These are phyloP conservation scores for Quambalaria eucalypti DNA, from an alignment of 1,284 basidiomycete species.

Conservation along the genomic window DNA sequence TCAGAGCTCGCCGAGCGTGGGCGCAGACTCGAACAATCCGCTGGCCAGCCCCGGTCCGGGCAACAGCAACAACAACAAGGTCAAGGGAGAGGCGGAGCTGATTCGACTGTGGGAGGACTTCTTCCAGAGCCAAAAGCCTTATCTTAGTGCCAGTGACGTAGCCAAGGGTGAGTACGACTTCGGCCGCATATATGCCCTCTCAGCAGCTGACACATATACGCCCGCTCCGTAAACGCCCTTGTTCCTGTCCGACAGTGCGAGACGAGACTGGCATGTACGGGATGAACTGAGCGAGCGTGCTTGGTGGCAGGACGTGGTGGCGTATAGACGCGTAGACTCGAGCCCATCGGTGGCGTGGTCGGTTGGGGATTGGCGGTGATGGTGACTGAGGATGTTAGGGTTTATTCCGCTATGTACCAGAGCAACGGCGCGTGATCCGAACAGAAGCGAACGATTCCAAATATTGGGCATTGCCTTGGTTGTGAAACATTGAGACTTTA, in stretches of 20 bases:
- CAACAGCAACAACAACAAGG: conserved; percentile 16
- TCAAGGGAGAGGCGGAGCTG: conserved; percentile 36
- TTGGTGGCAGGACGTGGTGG: too few relatives aligned
- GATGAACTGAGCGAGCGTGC: too few relatives aligned
- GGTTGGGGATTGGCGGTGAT: too few relatives aligned
- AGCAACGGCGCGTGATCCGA: too few relatives aligned
- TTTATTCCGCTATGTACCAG: too few relatives aligned
- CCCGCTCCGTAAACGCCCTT: not conserved
- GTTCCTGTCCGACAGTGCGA: not conserved
- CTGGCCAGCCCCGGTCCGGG: conserved; percentile 10
- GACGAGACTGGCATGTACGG: not conserved
- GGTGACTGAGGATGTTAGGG: too few relatives aligned
- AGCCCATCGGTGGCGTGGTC: too few relatives aligned
- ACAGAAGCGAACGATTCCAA: too few relatives aligned
- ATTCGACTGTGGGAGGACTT: conserved; percentile 41
- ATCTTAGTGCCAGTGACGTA: conserved; percentile 38
- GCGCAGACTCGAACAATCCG: not conserved
- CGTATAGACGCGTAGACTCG: too few relatives aligned
- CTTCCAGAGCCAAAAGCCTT: conserved; percentile 39
- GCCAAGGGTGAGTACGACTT: conserved; percentile 40
- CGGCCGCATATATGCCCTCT: not conserved
- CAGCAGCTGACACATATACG: not conserved
- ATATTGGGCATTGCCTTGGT: too few relatives aligned
- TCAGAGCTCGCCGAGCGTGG: not conserved
- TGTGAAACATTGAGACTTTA: too few relatives aligned